Evolutionary conservation across 164 flowering plant genomes (phyloP).

Genomic region (Nelumbo lutea): DNA sequence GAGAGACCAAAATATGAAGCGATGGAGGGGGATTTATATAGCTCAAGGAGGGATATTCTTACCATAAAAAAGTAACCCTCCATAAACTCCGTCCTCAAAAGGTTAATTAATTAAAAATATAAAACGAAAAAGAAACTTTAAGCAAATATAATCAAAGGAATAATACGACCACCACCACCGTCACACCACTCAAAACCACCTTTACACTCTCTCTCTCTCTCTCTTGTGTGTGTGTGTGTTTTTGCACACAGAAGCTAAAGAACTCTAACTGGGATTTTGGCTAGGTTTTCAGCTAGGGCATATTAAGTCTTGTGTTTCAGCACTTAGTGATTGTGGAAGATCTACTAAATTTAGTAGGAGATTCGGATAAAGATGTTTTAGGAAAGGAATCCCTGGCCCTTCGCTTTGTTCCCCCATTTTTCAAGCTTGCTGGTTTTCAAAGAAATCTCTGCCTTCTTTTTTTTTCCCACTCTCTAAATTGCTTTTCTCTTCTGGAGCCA

Average conservation of each 20-base stretch:
- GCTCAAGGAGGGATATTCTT: neutral
- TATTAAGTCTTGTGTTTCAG: neutral
- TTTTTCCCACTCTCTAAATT: neutral
- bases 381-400: neutral
- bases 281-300: neutral
- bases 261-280: neutral
- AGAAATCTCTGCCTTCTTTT: conserved; percentile 4
- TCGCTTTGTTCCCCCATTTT: conserved; percentile 2
- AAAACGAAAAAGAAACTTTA: neutral
- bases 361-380: neutral
- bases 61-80: neutral
- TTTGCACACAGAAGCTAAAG: neutral
- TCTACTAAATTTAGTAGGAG: neutral
- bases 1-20: neutral
- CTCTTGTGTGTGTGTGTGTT: neutral
- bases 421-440: conserved; percentile 7
- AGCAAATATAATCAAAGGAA: neutral
- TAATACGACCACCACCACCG: neutral
- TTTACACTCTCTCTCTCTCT: neutral
- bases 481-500: conserved; percentile 11
- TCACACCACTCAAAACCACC: neutral
- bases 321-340: neutral
- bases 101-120: neutral
- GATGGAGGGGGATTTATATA: conserved; percentile 13
- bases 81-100: neutral